Evolutionary conservation across 495 filamentous ascomycete species (phyloP).

Genomic region (Penicillium daleae): DNA sequence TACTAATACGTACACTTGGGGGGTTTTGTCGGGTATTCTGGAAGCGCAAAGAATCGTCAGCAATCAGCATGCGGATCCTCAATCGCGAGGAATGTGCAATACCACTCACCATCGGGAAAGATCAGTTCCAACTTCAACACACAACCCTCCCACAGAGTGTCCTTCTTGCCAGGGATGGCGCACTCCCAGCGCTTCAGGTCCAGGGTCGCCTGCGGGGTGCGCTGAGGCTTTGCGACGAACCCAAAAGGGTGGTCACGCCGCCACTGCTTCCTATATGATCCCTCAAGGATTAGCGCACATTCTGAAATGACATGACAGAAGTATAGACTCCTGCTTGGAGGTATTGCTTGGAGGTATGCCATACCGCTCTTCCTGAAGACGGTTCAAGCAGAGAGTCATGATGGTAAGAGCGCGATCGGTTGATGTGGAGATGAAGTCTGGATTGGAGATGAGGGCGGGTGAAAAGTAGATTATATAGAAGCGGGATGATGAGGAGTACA

Average conservation of each 20-base stretch:
- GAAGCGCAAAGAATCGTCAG: conserved; percentile 20
- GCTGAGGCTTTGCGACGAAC: conserved; percentile 88
- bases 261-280: conserved; percentile 81
- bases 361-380: conserved; percentile 90
- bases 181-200: conserved; percentile 97
- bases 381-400: conserved; percentile 89
- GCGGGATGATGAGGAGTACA: not conserved
- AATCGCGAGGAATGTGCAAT: conserved; percentile 16
- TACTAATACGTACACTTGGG: conserved; percentile 81
- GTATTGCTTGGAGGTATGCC: conserved; percentile 17
- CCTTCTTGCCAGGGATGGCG: conserved; percentile 91
- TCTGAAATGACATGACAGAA: not conserved
- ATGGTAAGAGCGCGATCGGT: conserved; percentile 8
- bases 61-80: conserved; percentile 20
- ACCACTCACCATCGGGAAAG: conserved; percentile 87
- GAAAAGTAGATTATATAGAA: not conserved
- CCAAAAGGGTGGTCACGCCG: conserved; percentile 95
- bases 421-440: not conserved
- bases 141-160: conserved; percentile 95
- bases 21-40: conserved; percentile 98
- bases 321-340: not conserved
- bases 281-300: conserved; percentile 22
- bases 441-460: not conserved
- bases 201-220: conserved; percentile 76
- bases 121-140: conserved; percentile 90